These are phyloP conservation scores for Auricularia heimuer DNA, from an alignment of 768 basidiomycete genomes.

Conservation along the genomic window DNA sequence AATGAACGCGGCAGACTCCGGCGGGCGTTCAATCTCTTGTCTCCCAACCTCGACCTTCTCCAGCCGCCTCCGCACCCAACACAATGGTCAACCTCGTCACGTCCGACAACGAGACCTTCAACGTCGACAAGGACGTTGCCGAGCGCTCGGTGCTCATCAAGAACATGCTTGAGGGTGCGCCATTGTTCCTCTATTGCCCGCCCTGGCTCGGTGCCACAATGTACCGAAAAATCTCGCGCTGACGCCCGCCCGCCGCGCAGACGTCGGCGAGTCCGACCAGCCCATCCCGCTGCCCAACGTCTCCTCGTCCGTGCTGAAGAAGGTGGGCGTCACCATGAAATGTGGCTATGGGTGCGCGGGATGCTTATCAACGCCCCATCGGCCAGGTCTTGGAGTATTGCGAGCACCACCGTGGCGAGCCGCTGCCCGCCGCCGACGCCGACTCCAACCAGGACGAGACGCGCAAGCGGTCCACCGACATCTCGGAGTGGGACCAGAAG, in stretches of 20 bases:
- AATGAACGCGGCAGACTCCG: background rate
- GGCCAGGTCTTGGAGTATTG: constrained; percentile 93
- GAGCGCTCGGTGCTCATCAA: constrained; percentile 95
- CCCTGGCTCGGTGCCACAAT: background rate
- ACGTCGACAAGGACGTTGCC: constrained; percentile 87
- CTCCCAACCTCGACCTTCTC: background rate
- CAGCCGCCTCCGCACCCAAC: background rate
- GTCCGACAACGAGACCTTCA: constrained; percentile 92
- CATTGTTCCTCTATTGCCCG: background rate
- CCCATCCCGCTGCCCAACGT: constrained; percentile 93
- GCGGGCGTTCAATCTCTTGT: background rate
- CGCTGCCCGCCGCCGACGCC: constrained; percentile 77
- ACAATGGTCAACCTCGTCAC: constrained; percentile 81
- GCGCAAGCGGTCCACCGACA: constrained; percentile 95
- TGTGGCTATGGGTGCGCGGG: constrained; percentile 4
- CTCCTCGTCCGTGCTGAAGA: constrained; percentile 84
- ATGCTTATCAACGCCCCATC: background rate
- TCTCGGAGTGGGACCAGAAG: constrained; percentile 98
- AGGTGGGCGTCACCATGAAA: constrained; percentile 39
- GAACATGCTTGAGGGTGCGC: constrained; percentile 81
- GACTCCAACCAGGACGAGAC: constrained; percentile 85
- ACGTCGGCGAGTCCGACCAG: constrained; percentile 90
- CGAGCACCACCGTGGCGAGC: constrained; percentile 96
- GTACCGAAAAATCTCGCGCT: background rate
- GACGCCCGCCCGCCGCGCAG: constrained; percentile 28